Base-by-base conservation (phyloP, 352 stramenopile genomes). In the Elongisporangium undulatum region DNA sequence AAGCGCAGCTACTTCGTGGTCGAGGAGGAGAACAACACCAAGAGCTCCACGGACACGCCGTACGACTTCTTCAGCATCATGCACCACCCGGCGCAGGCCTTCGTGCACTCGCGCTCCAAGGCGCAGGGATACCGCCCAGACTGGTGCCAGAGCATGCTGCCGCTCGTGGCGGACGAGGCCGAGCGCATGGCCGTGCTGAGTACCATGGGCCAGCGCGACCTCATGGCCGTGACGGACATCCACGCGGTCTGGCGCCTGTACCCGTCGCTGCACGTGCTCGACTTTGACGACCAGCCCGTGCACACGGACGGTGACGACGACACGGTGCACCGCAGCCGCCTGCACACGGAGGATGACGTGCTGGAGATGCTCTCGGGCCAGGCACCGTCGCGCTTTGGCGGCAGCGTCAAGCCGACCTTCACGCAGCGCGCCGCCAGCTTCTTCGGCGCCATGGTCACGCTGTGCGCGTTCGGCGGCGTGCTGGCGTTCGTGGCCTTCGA, bases 1-100 rank as follows among this genome's bases (percentile, higher is more conserved):
- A 86, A 90, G 45, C 79, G 85, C 57, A 82, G 70, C 53, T 84
- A 79, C 57, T 90, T 94, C 26, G 62, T 89, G 34, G 71, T 84
- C 16, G 82, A 94, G 64, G 71, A 89, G 16, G 49, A 72, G 39
- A 56, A 61, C 24, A 61, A 63, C 26, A 53, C 41, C 19, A 64
- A 58, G 21, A 57, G 51, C 3, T 10, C 55, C 2, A 58, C 55
- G 10, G 58, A 53, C 17, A 65, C 72, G 15, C 78, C 83, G 2
- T 94, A 94, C 66, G 82, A 94, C 54, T 89, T 90, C 58, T 92
- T 81, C 69, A 93, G 82, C 61, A 89, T 94, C 67, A 94, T 94
- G 83, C 85, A 94, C 60, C 78, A 89, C 55, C 77, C 83, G 13
- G 56, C 74, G 0, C 72, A 87, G 59, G 85, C 81, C 6, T 94